phyloP scores from a whole-genome alignment of 2,329 filamentous ascomycete genomes.

The Colletotrichum spinosum region DNA sequence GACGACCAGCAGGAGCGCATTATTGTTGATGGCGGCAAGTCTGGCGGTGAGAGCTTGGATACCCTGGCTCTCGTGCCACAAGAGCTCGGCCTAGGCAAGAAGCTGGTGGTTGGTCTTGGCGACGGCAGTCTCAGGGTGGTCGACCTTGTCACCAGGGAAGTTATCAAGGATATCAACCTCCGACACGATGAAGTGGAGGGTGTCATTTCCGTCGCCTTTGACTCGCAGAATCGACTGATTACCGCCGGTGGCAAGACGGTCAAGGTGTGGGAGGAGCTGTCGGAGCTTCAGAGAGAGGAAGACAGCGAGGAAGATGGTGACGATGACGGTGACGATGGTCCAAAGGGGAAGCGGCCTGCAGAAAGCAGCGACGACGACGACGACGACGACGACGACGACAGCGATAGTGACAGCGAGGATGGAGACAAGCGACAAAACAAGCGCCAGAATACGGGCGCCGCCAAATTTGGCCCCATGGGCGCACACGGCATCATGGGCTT shows the following conservation, averaged over 20 bases:
- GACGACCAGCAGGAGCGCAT: slow-evolving; percentile 94
- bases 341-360: slow-evolving; percentile 59
- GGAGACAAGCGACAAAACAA: slow-evolving; percentile 61
- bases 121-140: slow-evolving; percentile 85
- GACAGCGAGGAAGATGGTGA: slow-evolving; percentile 59
- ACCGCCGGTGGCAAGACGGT: slow-evolving; percentile 87
- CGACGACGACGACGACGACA: slow-evolving; percentile 54
- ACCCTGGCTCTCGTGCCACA: slow-evolving; percentile 79
- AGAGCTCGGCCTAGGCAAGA: slow-evolving; percentile 76
- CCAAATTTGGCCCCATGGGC: slow-evolving; percentile 61
- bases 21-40: slow-evolving; percentile 73
- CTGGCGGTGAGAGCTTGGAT: slow-evolving; percentile 83
- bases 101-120: slow-evolving; percentile 83
- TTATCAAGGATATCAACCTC: slow-evolving; percentile 70
- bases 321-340: slow-evolving; percentile 54
- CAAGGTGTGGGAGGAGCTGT: slow-evolving; percentile 92
- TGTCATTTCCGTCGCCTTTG: slow-evolving; percentile 85
- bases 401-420: slow-evolving; percentile 56
- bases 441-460: slow-evolving; percentile 55
- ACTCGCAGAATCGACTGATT: slow-evolving; percentile 87
- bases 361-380: slow-evolving; percentile 59
- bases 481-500: slow-evolving; percentile 65
- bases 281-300: slow-evolving; percentile 63
- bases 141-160: slow-evolving; percentile 77
- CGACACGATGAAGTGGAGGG: slow-evolving; percentile 89